phyloP scores from a whole-genome alignment of 148 eudicot species.

The Spergularia bocconei region DNA sequence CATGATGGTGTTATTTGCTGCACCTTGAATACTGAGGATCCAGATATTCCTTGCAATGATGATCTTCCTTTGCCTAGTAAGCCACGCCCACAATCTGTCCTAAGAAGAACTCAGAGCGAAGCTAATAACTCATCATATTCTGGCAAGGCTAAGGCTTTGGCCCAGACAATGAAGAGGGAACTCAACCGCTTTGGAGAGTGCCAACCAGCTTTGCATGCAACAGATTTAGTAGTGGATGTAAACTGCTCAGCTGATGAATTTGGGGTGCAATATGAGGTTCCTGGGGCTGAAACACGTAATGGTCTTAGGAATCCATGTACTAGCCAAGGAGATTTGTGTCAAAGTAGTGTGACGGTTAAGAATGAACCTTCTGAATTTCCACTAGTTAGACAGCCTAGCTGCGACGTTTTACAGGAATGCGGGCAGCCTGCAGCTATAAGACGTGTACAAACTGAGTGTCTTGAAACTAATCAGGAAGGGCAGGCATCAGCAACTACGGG shows the following conservation, averaged over 20 bases:
- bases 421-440: slow-evolving; percentile 22
- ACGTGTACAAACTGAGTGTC: slow-evolving; percentile 22
- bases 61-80: slow-evolving; percentile 63
- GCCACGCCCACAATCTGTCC: slow-evolving; percentile 22
- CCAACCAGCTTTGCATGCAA: slow-evolving; percentile 16
- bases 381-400: slow-evolving; percentile 13
- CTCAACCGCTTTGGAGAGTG: slow-evolving; percentile 37
- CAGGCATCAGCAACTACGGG: neutral
- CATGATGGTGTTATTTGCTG: slow-evolving; percentile 49
- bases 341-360: slow-evolving; percentile 29
- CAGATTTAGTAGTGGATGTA: slow-evolving; percentile 29
- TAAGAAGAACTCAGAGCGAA: slow-evolving; percentile 35
- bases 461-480: slow-evolving; percentile 25
- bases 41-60: slow-evolving; percentile 80
- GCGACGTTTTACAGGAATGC: slow-evolving; percentile 20
- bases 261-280: slow-evolving; percentile 36
- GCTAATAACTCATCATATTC: slow-evolving; percentile 30
- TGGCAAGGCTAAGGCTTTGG: slow-evolving; percentile 29
- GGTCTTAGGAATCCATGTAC: slow-evolving; percentile 34
- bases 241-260: slow-evolving; percentile 28
- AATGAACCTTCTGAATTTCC: slow-evolving; percentile 26
- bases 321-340: slow-evolving; percentile 36
- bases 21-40: slow-evolving; percentile 72
- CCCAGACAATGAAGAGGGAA: slow-evolving; percentile 35
- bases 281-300: slow-evolving; percentile 28